Evolutionary conservation across 495 filamentous ascomycete species (phyloP), one percentile per base, ranked within the genome.

Genomic region (Aspergillus taichungensis): DNA sequence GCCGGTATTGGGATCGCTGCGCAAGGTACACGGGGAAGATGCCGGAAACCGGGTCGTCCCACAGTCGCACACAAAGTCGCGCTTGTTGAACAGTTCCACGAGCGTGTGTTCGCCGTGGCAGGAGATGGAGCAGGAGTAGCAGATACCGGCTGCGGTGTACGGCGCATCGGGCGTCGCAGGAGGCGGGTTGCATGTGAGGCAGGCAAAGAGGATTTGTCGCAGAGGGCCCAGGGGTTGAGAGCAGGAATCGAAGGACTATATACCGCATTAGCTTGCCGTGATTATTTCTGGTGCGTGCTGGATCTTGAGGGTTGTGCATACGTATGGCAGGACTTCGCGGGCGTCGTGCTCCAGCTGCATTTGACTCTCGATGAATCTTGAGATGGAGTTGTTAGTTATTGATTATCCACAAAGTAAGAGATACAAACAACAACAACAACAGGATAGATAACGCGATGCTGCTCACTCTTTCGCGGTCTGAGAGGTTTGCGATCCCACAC

Each of bases 11-110:
- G 77, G 72, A 45, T 94, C 83, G 51, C 84, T 74, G 41, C 90
- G 83, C 31, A 99, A 67, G 1, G 73, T 81, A 59, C 94, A 99
- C 27, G 82, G 82, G 8, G 74, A 77, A 0, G 78, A 73, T 0
- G 75, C 56, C 1, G 84, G 79, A 30, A 95, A 63, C 29, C 90
- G 80, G 29, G 84, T 85, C 0, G 90, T 96, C 9, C 94, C 94
- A 57, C 94, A 99, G 60, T 99, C 94, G 66, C 94, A 99, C 27
- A 87, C 87, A 58, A 97, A 95, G 61, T 94, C 82, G 49, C 94
- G 80, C 69, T 95, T 95, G 61, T 76, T 80, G 74, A 99, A 99
- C 12, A 99, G 85, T 66, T 99, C 94, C 27, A 96, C 94, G 14
- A 99, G 75, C 4, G 78, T 84, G 56, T 97, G 94, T 58, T 96